Base-by-base conservation (phyloP, 768 basidiomycete genomes). In the Porpolomopsis calyptriformis region DNA sequence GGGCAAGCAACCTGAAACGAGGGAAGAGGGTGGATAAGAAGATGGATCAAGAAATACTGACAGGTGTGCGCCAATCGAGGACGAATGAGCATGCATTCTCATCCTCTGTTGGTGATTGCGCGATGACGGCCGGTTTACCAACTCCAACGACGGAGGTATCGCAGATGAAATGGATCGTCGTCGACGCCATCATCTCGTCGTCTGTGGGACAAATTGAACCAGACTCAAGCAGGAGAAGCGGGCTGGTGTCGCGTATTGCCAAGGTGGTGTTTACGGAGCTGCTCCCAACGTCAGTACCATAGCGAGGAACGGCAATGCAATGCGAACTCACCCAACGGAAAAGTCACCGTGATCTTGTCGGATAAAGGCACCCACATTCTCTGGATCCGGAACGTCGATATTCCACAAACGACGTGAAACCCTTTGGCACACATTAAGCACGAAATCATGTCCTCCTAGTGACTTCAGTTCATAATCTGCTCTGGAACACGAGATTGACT, bases 51-150 rank as follows among this genome's bases (percentile, higher is more conserved):
- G 36, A 7, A 36, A 24, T 4, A 60, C 76, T 55, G 52, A 90
- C 88, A 53, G 78, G 78, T 4, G 85, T 90, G 46, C 73, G 69
- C 90, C 90, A 93, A 65, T 92, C 87, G 31, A 93, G 63, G 48
- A 84, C 75, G 58, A 81, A 91, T 10, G 78, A 74, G 59, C 90
- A 93, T n/a, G 77, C 77, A 26, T 82, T 78, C 25, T 76, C 71
- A 12, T 76, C 73, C 7, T 66, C 65, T 6, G 78, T 76, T 4
- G 85, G 85, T 19, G 89, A 73, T 40, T 83, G 78, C 1, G 76
- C 80, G 2, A 88, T 60, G 3, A 92, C 68, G 14, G 65, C 57
- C 8, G 73, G 72, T 52, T 50, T 57, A 53, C 84, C 83, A 42
- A 64, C 61, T 4, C 73, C 72, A 53, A 74, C 78, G 5, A 80